Evolutionary conservation across 1,284 basidiomycete genomes (phyloP), one percentile per base, ranked within the genome.

Genomic region (Ceratobasidium sp.): DNA sequence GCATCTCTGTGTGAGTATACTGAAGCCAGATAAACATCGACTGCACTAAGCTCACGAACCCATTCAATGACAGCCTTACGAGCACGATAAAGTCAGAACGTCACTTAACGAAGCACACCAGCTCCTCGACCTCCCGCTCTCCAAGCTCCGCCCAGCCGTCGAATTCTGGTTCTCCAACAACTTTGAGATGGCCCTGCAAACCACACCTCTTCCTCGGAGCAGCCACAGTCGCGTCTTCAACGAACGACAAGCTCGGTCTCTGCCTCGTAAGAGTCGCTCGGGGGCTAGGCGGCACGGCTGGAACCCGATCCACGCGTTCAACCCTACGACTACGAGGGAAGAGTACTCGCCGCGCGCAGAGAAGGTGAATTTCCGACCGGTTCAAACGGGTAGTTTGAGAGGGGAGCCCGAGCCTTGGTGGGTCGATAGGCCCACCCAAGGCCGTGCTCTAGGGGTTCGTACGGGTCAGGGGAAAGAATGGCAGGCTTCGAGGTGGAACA

Each of bases 101-200:
- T 47, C 52, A 11, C 44, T 70, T 21, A 11, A 52, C 14, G 66
- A 58, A 13, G 66, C 66, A 1, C 43, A 70, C 16, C 3, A 58
- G 23, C 66, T 70, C n/a, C 54, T 70, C 18, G 66, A 70, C 44
- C 52, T 70, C 30, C 43, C 66, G 2, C 52, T 70, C 13, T 11
- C 52, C 26, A 38, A 70, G 30, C 52, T 70, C 21, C 54, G 54
- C 16, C 18, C 66, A 35, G 32, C 54, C 9, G 54, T 70, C 28
- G 52, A 58, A 32, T 11, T n/a, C 14, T 70, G 66, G 66, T 70
- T 16, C 43, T 49, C 54, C 23, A 57, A 70, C 26, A 57, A 70
- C 30, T 70, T 70, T 46, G 66, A 70, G 43, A 28, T 70, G 11
- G 54, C 44, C 30, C 21, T 70, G 3, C 66, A 58, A 26, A 70